A percentile compares a stretch with the other conserved stretches of the same genome.
Conservation (phyloP, 306 rosid species). For the Vigna trinervia region DNA sequence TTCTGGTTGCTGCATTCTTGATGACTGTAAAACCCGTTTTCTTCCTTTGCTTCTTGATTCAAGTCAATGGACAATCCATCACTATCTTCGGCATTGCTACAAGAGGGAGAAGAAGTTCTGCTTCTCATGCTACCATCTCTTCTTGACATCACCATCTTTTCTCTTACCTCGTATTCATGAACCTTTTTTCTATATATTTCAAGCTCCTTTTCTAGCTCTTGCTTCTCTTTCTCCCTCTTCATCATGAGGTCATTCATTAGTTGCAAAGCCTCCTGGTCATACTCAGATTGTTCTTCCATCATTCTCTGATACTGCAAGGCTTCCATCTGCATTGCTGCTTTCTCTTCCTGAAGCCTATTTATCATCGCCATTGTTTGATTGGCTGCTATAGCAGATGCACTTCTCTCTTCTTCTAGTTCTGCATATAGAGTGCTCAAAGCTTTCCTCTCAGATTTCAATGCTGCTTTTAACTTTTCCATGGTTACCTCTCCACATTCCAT, state of each 20-base stretch:
- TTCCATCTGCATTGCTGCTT: conserved; percentile 98
- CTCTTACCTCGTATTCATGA: conserved; percentile 77
- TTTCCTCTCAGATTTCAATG: conserved; percentile 72
- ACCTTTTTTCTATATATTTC: conserved; percentile 75
- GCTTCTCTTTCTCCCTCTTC: conserved; percentile 92
- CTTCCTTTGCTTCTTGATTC: conserved; percentile 74
- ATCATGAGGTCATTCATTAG: conserved; percentile 86
- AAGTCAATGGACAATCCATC: conserved; percentile 78
- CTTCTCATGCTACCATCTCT: conserved; percentile 70
- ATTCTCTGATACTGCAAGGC: conserved; percentile 97
- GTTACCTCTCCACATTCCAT: conserved; percentile 68
- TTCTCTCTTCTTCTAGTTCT: conserved; percentile 98
- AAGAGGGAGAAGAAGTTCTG: conserved; percentile 72
- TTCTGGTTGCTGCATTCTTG: conserved; percentile 68
- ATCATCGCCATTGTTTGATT: conserved; percentile 99
- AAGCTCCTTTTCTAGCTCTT: conserved; percentile 81
- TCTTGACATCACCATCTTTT: conserved; percentile 62
- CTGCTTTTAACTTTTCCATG: conserved; percentile 67
- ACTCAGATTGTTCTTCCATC: conserved; percentile 99
- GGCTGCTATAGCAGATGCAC: conserved; percentile 92
- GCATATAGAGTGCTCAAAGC: conserved; percentile 73
- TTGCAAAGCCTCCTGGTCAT: conserved; percentile 94
- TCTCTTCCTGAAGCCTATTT: conserved; percentile 97
- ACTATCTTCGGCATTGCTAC: conserved; percentile 85
- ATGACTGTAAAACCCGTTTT: conserved; percentile 56